phyloP scores from a whole-genome alignment of 768 basidiomycete genomes.

The Lactarius sp. region DNA sequence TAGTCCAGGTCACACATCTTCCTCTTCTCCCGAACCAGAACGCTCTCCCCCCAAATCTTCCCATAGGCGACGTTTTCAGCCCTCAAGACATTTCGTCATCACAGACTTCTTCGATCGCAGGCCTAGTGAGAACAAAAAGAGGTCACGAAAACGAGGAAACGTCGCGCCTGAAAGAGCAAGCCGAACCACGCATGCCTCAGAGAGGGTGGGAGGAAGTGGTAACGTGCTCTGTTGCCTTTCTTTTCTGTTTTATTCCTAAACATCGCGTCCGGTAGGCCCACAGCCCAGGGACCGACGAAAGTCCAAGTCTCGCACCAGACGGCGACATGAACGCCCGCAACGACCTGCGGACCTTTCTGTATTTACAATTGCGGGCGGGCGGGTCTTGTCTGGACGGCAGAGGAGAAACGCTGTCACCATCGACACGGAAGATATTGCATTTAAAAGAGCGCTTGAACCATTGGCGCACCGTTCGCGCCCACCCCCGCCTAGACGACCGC shows the following conservation, averaged over 20 bases:
- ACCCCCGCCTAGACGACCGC: not conserved
- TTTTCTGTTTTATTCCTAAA: not conserved
- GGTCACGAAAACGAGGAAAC: not conserved
- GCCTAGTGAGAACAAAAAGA: not conserved
- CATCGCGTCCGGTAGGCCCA: not conserved
- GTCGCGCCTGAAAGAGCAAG: not conserved
- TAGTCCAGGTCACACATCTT: not conserved
- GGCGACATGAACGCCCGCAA: slow-evolving; percentile 24
- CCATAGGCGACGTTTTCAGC: slow-evolving; percentile 5
- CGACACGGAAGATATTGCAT: slow-evolving; percentile 39
- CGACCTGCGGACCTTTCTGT: slow-evolving; percentile 35
- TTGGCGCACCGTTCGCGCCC: not conserved
- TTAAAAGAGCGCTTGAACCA: slow-evolving; percentile 24
- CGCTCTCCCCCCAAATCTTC: not conserved
- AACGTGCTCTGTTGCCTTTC: not conserved
- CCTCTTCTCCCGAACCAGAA: not conserved
- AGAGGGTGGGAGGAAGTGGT: not conserved
- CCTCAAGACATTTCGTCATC: slow-evolving; percentile 11
- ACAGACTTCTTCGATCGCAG: slow-evolving; percentile 11
- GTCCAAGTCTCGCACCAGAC: not conserved
- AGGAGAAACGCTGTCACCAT: slow-evolving; percentile 36
- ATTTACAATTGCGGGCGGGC: slow-evolving; percentile 37
- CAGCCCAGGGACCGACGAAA: not conserved
- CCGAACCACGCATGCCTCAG: not conserved
- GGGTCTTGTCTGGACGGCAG: slow-evolving; percentile 38